Evolutionary conservation across 257 asterid species (phyloP), one percentile per base, ranked within the genome.

Genomic region (Solanum commersonii): DNA sequence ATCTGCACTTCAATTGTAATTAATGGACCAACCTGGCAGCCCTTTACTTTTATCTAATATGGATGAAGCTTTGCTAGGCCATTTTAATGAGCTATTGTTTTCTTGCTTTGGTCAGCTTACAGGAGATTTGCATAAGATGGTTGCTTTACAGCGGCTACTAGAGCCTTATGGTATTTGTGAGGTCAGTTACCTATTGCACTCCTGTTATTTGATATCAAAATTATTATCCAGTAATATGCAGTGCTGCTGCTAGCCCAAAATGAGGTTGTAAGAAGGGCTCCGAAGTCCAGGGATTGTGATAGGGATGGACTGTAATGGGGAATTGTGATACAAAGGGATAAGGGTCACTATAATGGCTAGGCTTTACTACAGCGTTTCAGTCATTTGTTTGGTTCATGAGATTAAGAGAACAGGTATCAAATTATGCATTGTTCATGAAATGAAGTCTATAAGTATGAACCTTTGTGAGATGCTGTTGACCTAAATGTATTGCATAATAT

Each of bases 141-240:
- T 95, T 87, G 99, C 98, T 88, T 89, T 96, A 93, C 99, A 96
- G 89, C 93, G 99, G 89, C 89, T 95, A 90, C 88, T 96, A 93
- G 99, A 96, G 90, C 98, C 98, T 23, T 96, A 92, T 49, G 99
- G 99, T 90, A 96, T 96, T 91, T 96, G 99, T 89, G 99, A 96
- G 98, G 99, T 96, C 88, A 59, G 90, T 85, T 82, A 88, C 82
- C 86, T 84, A 89, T 83, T 15, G 22, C 29, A 40, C 42, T 65
- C 60, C 78, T 38, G 59, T 83, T 52, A 16, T 56, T 22, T 77
- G 25, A 56, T 35, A 63, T 49, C 7, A 49, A 37, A 67, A 65
- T 23, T 14, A 44, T n/a, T 60, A 37, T 60, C 81, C 81, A 35
- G 31, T 40, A 63, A 14, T 37, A 67, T 18, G 42, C 81, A 63